These are phyloP conservation scores for Daphne laureola DNA, from an alignment of 441 rosid genomes.

Conservation along the genomic window DNA sequence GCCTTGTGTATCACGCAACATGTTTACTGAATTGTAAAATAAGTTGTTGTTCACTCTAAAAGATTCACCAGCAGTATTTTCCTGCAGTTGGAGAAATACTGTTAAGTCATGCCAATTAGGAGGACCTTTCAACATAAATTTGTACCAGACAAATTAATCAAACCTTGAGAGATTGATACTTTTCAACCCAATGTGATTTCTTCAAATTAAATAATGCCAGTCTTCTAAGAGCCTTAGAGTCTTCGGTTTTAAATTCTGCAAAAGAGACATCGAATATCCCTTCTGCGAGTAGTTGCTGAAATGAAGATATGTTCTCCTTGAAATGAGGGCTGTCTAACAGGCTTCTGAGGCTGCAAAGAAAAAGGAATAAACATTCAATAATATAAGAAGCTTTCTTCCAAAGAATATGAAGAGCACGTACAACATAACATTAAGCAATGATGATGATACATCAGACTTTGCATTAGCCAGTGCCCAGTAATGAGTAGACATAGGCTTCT, in stretches of 20 bases:
- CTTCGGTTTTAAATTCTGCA: constrained; percentile 47
- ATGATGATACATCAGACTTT: no score
- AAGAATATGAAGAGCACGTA: constrained; percentile 3
- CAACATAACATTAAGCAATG: no score
- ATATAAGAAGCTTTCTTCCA: constrained; percentile 1
- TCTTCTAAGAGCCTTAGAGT: constrained; percentile 51
- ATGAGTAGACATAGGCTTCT: no score
- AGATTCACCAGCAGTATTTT: constrained; percentile 20
- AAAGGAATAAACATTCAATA: constrained; percentile 13
- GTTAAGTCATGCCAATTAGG: constrained; percentile 6
- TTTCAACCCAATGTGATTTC: constrained; percentile 75
- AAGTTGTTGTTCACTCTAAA: constrained; percentile 19
- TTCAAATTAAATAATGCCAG: constrained; percentile 43
- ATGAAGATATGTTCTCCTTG: constrained; percentile 70
- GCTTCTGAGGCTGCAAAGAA: constrained; percentile 43
- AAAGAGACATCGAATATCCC: constrained; percentile 70
- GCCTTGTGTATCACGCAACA: constrained; percentile 26
- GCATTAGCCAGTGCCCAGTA: no score
- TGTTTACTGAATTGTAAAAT: constrained; percentile 16
- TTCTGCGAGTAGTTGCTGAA: constrained; percentile 65
- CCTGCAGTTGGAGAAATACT: constrained; percentile 29
- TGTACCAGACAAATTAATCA: constrained; percentile 11
- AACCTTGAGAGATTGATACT: constrained; percentile 58
- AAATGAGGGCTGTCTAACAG: constrained; percentile 78
- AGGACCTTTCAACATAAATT: constrained; percentile 11